Base-by-base conservation (phyloP, 768 basidiomycete species). In the Mycena galopus region DNA sequence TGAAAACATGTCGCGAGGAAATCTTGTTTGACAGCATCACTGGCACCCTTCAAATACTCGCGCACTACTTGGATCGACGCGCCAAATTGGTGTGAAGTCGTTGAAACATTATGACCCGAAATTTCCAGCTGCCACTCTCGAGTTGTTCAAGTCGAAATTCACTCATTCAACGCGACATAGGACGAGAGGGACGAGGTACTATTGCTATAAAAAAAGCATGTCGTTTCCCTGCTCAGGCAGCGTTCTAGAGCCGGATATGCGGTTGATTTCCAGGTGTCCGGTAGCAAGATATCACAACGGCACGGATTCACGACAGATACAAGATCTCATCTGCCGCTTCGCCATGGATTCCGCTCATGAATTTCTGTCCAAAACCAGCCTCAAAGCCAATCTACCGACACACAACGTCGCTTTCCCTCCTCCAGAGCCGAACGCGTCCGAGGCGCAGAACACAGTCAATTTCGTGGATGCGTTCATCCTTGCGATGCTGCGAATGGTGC, bases 331-430 rank as follows among this genome's bases (percentile, higher is more conserved):
- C 78, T 86, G 85, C 4, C 86, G 91, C 6, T 92, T 92, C 78
- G 91, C 91, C 0, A 86, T 93, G 29, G 92, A 93, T 79, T 85
- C 89, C 86, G 64, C 91, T 4, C 88, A 89, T 0, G 90, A 91
- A 68, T 92, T 91, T 75, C 85, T 93, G 33, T 91, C 92, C 67
- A 89, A 90, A 8, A 81, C 81, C 60, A 86, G 83, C 69, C 87
- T 92, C 51, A 78, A 82, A 2, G 84, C 85, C 8, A 83, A 82
- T 14, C 80, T 92, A 17, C 88, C 88, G 14, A 88, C 90, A 0
- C 81, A 84, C 77, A 85, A 87, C 56, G 80, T 80, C n/a, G 35
- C 77, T 25, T 51, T 72, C 55, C 79, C 64, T 66, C 82, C 9
- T 53, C 74, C 25, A 71, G 78, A n/a, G 69, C 74, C 9, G 67